Percentiles rank a stretch among this genome's conserved stretches.
phyloP scores from a whole-genome alignment of 768 basidiomycete species.

The Boletus sensibilis region DNA sequence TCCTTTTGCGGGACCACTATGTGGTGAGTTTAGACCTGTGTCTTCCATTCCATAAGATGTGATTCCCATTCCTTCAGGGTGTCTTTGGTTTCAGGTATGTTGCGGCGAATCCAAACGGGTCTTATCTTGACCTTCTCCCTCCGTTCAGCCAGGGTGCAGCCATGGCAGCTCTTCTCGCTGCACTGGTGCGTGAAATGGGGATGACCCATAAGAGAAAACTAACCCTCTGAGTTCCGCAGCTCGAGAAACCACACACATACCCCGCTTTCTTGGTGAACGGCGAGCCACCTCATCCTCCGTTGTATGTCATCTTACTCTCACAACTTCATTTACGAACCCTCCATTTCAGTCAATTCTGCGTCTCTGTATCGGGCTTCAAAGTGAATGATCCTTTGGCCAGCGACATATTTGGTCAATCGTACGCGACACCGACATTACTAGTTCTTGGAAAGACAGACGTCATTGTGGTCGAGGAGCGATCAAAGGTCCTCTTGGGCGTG shows the following conservation, averaged over 20 bases:
- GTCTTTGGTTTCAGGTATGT: conserved; percentile 76
- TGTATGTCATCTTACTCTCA: conserved; percentile 44
- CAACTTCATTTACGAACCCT: neutral
- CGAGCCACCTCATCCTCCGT: conserved; percentile 67
- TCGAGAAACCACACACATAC: conserved; percentile 52
- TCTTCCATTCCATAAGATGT: neutral
- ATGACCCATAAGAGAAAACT: neutral
- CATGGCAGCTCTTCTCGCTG: conserved; percentile 67
- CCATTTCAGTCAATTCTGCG: conserved; percentile 59
- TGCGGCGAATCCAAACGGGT: neutral
- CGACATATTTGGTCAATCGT: conserved; percentile 49
- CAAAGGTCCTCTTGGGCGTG: conserved; percentile 51
- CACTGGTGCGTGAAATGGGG: conserved; percentile 51
- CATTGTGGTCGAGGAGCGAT: conserved; percentile 69
- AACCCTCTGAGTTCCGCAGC: conserved; percentile 32
- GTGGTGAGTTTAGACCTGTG: conserved; percentile 46
- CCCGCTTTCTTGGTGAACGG: conserved; percentile 64
- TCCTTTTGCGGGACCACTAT: conserved; percentile 58
- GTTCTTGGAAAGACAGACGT: conserved; percentile 76
- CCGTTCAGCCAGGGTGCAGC: conserved; percentile 69
- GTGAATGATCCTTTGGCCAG: conserved; percentile 46
- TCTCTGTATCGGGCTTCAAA: conserved; percentile 74
- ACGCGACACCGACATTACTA: conserved; percentile 73
- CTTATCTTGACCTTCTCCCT: conserved; percentile 4
- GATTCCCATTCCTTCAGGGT: conserved; percentile 45